Evolutionary conservation across 108 stramenopile species (phyloP), one percentile per base, ranked within the genome.

Genomic region (Pseudonitzschia multistriata): DNA sequence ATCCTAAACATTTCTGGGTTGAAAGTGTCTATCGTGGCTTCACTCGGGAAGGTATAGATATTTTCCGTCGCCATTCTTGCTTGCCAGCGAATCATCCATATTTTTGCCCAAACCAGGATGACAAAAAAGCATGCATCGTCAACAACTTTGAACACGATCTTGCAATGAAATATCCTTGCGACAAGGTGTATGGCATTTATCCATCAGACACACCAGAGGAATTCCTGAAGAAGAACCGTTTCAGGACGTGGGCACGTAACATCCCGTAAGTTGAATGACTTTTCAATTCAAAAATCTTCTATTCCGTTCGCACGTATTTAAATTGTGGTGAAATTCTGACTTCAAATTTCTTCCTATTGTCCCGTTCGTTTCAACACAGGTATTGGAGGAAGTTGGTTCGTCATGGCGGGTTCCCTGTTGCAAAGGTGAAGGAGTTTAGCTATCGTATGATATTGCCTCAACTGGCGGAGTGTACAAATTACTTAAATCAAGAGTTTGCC

Each of bases 1-100:
- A 53, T 31, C 34, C 33, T n/a, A 34, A 68, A 17, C n/a, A 68
- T 68, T 68, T 68, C 53, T 68, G 67, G 67, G 21, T 62, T 13
- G 61, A 62, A 36, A 37, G 35, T 36, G 61, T 62, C 14, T 62
- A n/a, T 62, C 61, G 61, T 19, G 61, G 61, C 15, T 39, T 62
- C 8, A 62, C 61, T 3, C 6, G 35, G 24, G 36, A 33, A 21
- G 61, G 61, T 36, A 39, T 62, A 0, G 33, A 62, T n/a, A 35
- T 36, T 14, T 62, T 62, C 36, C 61, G 33, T 31, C 28, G 33
- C 10, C 61, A 62, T 34, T 33, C 30, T 10, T 62, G 61, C 61
- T 15, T 62, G 13, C 61, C 33, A 15, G 36, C 61, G 24, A 21
- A 62, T 36, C 61, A 62, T 21, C 61, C 33, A 14, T 37, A 21